These are phyloP conservation scores for Hypoxylon sp. DNA, from an alignment of 2,329 filamentous ascomycete species.

Conservation along the genomic window DNA sequence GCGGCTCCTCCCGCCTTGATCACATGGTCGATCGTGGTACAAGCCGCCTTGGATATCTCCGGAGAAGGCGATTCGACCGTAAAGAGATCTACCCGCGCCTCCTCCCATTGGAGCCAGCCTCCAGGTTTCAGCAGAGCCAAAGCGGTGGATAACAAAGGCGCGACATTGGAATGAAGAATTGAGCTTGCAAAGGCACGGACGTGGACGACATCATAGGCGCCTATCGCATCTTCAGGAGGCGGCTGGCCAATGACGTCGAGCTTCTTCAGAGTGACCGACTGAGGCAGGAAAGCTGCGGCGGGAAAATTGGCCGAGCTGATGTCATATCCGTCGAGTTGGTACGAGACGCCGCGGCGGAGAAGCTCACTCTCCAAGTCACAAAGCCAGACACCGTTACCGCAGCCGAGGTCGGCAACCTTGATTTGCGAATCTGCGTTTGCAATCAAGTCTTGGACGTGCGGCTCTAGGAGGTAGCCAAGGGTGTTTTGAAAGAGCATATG, in stretches of 20 bases:
- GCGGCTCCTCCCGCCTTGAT: constrained; percentile 19
- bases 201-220: constrained; percentile 44
- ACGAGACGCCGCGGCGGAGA: constrained; percentile 10
- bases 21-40: constrained; percentile 31
- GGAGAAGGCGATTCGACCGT: constrained; percentile 34
- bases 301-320: constrained; percentile 42
- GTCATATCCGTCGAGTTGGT: constrained; percentile 42
- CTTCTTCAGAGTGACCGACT: constrained; percentile 32
- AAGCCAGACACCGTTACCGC: constrained; percentile 45
- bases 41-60: constrained; percentile 21
- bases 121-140: constrained; percentile 44
- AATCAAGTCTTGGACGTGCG: constrained; percentile 20
- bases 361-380: constrained; percentile 38
- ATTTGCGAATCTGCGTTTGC: constrained; percentile 19
- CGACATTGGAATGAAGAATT: constrained; percentile 29
- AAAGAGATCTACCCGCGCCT: constrained; percentile 29
- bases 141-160: constrained; percentile 29
- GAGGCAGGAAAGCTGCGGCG: constrained; percentile 27
- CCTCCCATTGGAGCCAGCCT: constrained; percentile 46
- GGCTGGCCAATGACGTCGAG: constrained; percentile 36
- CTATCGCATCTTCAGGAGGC: constrained; percentile 31
- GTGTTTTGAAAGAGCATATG: constrained; percentile 46
- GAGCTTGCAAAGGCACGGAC: constrained; percentile 38
- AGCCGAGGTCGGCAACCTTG: constrained; percentile 44
- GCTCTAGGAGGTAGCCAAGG: constrained; percentile 41